These are phyloP conservation scores for Diaporthe sp. DNA, from an alignment of 2,329 filamentous ascomycete species.

Conservation along the genomic window DNA sequence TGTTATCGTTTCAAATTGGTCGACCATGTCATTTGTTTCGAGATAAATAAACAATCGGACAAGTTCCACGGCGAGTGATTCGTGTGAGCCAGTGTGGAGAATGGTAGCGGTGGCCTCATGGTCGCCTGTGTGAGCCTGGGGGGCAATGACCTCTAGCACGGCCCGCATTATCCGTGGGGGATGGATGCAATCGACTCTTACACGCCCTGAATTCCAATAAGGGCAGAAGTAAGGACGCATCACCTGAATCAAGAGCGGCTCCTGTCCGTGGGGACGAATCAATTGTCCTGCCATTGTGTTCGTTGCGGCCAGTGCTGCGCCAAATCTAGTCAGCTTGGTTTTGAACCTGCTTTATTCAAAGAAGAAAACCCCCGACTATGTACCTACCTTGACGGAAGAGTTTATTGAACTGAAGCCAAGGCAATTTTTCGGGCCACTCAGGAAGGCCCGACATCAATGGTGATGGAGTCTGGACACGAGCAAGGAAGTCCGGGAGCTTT, in stretches of 20 bases:
- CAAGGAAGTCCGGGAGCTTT: background rate
- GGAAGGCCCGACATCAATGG: background rate
- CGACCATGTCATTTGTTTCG: background rate
- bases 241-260: background rate
- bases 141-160: background rate
- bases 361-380: too few relatives aligned
- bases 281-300: background rate
- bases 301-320: background rate
- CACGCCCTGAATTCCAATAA: accelerated
- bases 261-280: background rate
- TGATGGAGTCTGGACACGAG: conserved; percentile 15
- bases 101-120: background rate
- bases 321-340: background rate
- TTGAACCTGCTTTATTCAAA: background rate
- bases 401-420: background rate
- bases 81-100: background rate
- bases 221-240: background rate
- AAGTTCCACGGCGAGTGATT: background rate
- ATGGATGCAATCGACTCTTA: background rate
- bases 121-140: background rate
- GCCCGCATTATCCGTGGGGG: background rate
- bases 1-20: accelerated
- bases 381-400: background rate
- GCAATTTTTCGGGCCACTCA: background rate
- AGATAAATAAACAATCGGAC: background rate